Evolutionary conservation across 352 stramenopile species (phyloP).

Genomic region (Phytophthora lateralis): DNA sequence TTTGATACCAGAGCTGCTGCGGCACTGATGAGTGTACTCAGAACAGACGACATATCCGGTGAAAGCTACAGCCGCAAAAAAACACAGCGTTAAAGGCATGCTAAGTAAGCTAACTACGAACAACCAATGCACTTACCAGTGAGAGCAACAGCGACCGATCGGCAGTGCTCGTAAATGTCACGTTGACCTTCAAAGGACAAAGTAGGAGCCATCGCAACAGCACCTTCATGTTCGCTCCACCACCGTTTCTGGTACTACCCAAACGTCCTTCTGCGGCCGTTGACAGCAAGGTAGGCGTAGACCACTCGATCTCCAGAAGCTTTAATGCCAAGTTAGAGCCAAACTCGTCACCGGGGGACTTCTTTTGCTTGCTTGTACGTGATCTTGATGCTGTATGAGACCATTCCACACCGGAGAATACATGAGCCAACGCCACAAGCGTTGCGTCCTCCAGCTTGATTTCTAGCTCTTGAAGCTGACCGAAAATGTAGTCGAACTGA

Average conservation of each 20-base stretch:
- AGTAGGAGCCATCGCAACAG: slow-evolving; percentile 79
- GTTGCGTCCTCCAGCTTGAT: slow-evolving; percentile 86
- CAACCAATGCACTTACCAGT: slow-evolving; percentile 45
- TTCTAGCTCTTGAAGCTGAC: slow-evolving; percentile 85
- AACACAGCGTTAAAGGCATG: slow-evolving; percentile 6
- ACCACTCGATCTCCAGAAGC: slow-evolving; percentile 64
- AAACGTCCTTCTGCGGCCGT: slow-evolving; percentile 33
- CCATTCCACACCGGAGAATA: slow-evolving; percentile 79
- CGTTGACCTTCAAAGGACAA: slow-evolving; percentile 86
- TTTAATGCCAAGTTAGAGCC: slow-evolving; percentile 59
- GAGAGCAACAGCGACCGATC: slow-evolving; percentile 85
- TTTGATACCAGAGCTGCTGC: slow-evolving; percentile 84
- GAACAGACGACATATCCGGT: slow-evolving; percentile 76
- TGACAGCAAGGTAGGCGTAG: slow-evolving; percentile 49
- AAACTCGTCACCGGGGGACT: slow-evolving; percentile 26
- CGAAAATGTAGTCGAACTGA: slow-evolving; percentile 89
- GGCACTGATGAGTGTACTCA: slow-evolving; percentile 84
- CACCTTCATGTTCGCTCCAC: slow-evolving; percentile 73
- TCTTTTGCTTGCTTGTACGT: slow-evolving; percentile 31
- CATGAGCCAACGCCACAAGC: slow-evolving; percentile 74
- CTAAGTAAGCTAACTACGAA: neutral
- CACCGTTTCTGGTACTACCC: slow-evolving; percentile 34
- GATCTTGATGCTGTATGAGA: slow-evolving; percentile 33
- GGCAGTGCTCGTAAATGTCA: slow-evolving; percentile 88
- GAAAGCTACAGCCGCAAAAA: slow-evolving; percentile 52